These are phyloP conservation scores for Lanmaoa rubissima DNA, from an alignment of 768 basidiomycete genomes.

Conservation along the genomic window DNA sequence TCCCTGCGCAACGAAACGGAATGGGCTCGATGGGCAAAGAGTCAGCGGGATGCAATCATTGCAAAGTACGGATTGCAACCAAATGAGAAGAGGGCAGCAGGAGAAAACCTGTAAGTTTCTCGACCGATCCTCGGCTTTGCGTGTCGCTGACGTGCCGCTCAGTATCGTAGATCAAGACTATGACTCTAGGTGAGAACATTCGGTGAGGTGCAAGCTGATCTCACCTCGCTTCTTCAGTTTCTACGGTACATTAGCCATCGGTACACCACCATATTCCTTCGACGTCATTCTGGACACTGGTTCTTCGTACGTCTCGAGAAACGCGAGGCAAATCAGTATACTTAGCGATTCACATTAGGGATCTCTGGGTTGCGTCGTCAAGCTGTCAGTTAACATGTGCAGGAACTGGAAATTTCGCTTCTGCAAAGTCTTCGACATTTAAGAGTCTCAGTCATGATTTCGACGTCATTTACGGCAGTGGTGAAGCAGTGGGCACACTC, in stretches of 20 bases:
- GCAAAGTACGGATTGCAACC: conserved; percentile 44
- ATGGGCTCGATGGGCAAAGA: conserved; percentile 40
- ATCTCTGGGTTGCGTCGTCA: conserved; percentile 49
- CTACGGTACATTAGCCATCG: conserved; percentile 38
- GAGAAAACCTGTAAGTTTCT: conserved; percentile 45
- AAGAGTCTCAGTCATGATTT: conserved; percentile 34
- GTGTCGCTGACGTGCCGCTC: conserved; percentile 4
- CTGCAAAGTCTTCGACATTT: conserved; percentile 36
- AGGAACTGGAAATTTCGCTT: conserved; percentile 35
- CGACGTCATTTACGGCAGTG: conserved; percentile 45
- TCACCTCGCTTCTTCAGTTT: conserved; percentile 22
- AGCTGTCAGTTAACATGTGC: conserved; percentile 31
- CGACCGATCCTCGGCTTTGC: not conserved
- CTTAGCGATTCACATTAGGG: conserved; percentile 33
- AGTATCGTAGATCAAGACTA: conserved; percentile 63
- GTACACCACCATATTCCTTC: conserved; percentile 46
- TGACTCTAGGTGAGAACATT: conserved; percentile 52
- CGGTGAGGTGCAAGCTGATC: not conserved
- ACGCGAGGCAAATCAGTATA: not conserved
- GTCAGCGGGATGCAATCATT: conserved; percentile 41
- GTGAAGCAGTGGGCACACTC: conserved; percentile 44
- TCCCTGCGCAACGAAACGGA: conserved; percentile 18
- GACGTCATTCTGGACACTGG: conserved; percentile 54
- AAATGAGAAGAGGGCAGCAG: conserved; percentile 40
- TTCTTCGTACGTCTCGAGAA: conserved; percentile 30